A percentile compares a stretch with the other conserved stretches of the same genome.
These are phyloP conservation scores for Tolypocladium album DNA, from an alignment of 2,329 filamentous ascomycete genomes.

Conservation along the genomic window DNA sequence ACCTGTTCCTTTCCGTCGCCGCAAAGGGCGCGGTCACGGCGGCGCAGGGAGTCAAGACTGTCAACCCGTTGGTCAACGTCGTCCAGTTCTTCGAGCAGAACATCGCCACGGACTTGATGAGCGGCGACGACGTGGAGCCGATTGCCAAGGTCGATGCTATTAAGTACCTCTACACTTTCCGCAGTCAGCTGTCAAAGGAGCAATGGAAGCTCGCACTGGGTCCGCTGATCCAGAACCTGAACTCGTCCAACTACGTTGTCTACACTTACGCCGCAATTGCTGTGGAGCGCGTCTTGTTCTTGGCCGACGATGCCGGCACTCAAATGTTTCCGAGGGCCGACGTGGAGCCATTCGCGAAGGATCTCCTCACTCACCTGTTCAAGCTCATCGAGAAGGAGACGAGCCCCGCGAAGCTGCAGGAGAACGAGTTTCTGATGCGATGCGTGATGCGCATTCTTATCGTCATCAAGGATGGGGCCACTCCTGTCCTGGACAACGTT, in stretches of 20 bases:
- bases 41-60: conserved; percentile 79
- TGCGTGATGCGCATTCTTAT: conserved; percentile 97
- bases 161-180: conserved; percentile 95
- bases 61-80: conserved; percentile 79
- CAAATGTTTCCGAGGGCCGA: conserved; percentile 71
- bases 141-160: conserved; percentile 96
- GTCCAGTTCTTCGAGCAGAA: conserved; percentile 92
- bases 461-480: conserved; percentile 75
- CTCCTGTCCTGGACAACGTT: conserved; percentile 65
- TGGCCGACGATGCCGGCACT: conserved; percentile 64
- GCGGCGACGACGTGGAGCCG: conserved; percentile 57
- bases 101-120: conserved; percentile 78
- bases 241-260: conserved; percentile 85
- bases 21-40: conserved; percentile 83
- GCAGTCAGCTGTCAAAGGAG: conserved; percentile 82
- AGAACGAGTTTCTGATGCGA: conserved; percentile 98
- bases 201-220: conserved; percentile 88
- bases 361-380: conserved; percentile 83
- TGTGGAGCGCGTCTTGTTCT: conserved; percentile 82
- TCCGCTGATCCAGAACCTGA: conserved; percentile 82
- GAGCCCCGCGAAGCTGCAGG: conserved; percentile 85
- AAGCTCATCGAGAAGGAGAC: conserved; percentile 77
- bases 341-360: conserved; percentile 73
- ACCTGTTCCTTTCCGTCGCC: conserved; percentile 88
- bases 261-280: conserved; percentile 97